Conservation (phyloP, 306 rosid species). For the Malus sieversii region DNA sequence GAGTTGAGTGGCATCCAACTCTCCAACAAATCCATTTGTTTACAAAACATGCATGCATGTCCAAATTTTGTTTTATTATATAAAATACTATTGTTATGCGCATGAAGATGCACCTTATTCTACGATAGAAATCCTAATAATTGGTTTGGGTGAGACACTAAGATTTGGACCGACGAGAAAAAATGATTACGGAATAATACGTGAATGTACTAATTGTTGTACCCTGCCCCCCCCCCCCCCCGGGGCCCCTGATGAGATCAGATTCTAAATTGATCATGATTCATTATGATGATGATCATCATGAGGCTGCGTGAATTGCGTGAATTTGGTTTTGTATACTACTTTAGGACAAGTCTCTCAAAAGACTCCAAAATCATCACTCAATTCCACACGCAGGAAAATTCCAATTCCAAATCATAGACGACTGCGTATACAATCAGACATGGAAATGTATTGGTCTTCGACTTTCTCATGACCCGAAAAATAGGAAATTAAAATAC, state of each 20-base stretch:
- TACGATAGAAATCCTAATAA: not conserved
- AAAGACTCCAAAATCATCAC: slow-evolving; percentile 43
- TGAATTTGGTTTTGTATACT: not conserved
- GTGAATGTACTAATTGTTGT: slow-evolving; percentile 4
- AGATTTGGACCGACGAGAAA: slow-evolving; percentile 8
- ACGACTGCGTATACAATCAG: not conserved
- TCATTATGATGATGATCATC: not conserved
- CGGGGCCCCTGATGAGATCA: too few relatives aligned
- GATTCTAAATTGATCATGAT: not conserved
- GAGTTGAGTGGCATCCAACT: slow-evolving; percentile 54
- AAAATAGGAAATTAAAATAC: not conserved
- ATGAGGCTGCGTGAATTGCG: not conserved
- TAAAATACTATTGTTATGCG: not conserved
- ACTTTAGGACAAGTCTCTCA: slow-evolving; percentile 17
- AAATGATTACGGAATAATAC: slow-evolving; percentile 39
- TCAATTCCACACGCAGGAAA: slow-evolving; percentile 18
- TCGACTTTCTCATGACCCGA: not conserved
- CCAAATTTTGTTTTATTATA: not conserved
- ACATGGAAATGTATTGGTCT: not conserved
- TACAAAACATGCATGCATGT: not conserved
- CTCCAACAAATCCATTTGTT: not conserved
- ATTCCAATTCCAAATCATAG: not conserved
- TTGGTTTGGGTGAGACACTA: not conserved
- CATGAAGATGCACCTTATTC: not conserved
- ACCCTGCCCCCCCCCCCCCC: too few relatives aligned